Conservation (phyloP, 768 basidiomycete species). For the Amanita subjunquillea region DNA sequence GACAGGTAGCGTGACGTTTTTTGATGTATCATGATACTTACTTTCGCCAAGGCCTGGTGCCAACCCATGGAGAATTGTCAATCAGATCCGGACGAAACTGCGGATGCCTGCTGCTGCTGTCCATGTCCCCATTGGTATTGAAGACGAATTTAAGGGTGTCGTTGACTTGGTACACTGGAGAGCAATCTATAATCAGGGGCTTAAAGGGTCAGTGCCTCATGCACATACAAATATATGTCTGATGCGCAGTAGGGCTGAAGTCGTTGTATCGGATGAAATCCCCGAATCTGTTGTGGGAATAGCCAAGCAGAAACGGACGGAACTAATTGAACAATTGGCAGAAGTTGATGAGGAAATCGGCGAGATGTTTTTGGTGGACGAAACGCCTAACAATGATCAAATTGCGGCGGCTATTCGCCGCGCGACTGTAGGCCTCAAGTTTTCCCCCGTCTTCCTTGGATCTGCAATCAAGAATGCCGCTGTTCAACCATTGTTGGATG, state of each 20-base stretch:
- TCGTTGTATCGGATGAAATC: slow-evolving; percentile 82
- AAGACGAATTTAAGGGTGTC: slow-evolving; percentile 81
- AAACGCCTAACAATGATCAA: slow-evolving; percentile 59
- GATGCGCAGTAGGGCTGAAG: slow-evolving; percentile 44
- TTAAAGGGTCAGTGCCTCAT: slow-evolving; percentile 68
- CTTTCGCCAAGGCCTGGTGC: slow-evolving; percentile 67
- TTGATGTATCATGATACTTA: neutral
- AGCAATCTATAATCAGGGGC: slow-evolving; percentile 87
- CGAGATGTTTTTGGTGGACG: slow-evolving; percentile 83
- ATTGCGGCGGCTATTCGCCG: slow-evolving; percentile 83
- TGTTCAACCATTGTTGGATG: slow-evolving; percentile 89
- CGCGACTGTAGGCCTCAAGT: slow-evolving; percentile 78
- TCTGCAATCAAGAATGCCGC: slow-evolving; percentile 97
- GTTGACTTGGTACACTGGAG: slow-evolving; percentile 94
- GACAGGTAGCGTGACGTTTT: slow-evolving; percentile 42
- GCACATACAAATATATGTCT: neutral
- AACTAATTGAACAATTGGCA: slow-evolving; percentile 90
- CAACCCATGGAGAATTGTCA: slow-evolving; percentile 92
- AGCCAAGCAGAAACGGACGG: slow-evolving; percentile 75
- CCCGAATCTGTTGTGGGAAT: slow-evolving; percentile 65
- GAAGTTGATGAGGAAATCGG: slow-evolving; percentile 96
- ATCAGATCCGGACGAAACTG: slow-evolving; percentile 86
- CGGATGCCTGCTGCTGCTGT: slow-evolving; percentile 90
- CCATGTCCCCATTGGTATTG: slow-evolving; percentile 89
- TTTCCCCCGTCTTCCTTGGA: slow-evolving; percentile 94